Conservation (phyloP, 1,284 basidiomycete species). For the Trametes polyzona region DNA sequence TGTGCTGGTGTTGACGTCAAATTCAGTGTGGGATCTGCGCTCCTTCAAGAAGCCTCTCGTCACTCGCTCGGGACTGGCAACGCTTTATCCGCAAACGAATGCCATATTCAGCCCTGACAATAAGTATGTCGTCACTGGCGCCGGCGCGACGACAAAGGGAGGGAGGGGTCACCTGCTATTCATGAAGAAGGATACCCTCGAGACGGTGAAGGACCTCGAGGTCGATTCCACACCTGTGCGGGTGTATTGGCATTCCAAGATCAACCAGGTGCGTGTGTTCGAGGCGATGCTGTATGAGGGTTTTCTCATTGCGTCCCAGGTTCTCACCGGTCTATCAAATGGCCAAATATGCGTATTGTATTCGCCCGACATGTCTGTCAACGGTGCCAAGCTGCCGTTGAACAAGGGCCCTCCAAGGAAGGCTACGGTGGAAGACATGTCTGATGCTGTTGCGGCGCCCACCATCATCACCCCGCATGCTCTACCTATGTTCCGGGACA, state of each 20-base stretch:
- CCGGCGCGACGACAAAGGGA: slow-evolving; percentile 64
- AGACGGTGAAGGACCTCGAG: slow-evolving; percentile 64
- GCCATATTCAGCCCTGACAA: slow-evolving; percentile 94
- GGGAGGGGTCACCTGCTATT: slow-evolving; percentile 77
- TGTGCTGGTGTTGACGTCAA: slow-evolving; percentile 5
- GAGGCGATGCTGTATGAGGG: background rate
- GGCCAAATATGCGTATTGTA: slow-evolving; percentile 91
- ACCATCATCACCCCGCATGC: slow-evolving; percentile 91
- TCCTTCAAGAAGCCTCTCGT: slow-evolving; percentile 86
- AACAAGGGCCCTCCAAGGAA: slow-evolving; percentile 76
- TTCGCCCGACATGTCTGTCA: slow-evolving; percentile 83
- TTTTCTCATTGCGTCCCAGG: slow-evolving; percentile 47
- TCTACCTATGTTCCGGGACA: slow-evolving; percentile 86
- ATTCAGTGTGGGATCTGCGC: slow-evolving; percentile 90
- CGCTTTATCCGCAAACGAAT: slow-evolving; percentile 89
- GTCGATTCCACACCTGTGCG: slow-evolving; percentile 83
- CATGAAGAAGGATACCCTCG: slow-evolving; percentile 69
- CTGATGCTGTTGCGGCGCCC: slow-evolving; percentile 78
- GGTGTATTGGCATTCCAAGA: slow-evolving; percentile 94
- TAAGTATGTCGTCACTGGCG: slow-evolving; percentile 84
- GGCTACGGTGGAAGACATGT: slow-evolving; percentile 81
- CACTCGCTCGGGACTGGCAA: slow-evolving; percentile 65
- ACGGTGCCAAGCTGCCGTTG: slow-evolving; percentile 90
- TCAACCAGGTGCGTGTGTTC: slow-evolving; percentile 80
- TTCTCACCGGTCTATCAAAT: slow-evolving; percentile 85